phyloP scores from a whole-genome alignment of 352 stramenopile genomes.

The Phytophthora nicotianae region DNA sequence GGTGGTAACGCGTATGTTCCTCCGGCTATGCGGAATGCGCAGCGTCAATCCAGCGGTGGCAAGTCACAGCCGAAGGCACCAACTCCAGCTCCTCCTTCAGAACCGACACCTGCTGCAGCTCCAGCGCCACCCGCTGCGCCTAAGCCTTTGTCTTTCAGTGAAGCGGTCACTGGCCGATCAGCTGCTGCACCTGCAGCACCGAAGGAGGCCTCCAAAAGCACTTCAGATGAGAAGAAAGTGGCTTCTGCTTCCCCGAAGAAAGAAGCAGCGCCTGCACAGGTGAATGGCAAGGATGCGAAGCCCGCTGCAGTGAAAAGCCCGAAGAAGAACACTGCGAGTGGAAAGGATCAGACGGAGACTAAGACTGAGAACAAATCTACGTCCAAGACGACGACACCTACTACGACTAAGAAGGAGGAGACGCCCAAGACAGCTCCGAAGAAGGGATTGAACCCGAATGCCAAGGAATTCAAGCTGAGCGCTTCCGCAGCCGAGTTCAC shows the following conservation, averaged over 20 bases:
- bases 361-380: slow-evolving; percentile 24
- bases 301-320: slow-evolving; percentile 15
- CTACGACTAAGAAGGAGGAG: slow-evolving; percentile 23
- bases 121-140: slow-evolving; percentile 9
- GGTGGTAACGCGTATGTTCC: slow-evolving; percentile 65
- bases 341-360: slow-evolving; percentile 27
- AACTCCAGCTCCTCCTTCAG: slow-evolving; percentile 10
- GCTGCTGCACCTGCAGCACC: slow-evolving; percentile 9
- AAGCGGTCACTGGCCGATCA: slow-evolving; percentile 63
- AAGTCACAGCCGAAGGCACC: slow-evolving; percentile 29
- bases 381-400: slow-evolving; percentile 18
- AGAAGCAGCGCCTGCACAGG: slow-evolving; percentile 18
- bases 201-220: slow-evolving; percentile 10
- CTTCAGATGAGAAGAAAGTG: slow-evolving; percentile 24
- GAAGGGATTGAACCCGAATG: slow-evolving; percentile 83
- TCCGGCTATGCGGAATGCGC: slow-evolving; percentile 60
- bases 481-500: slow-evolving; percentile 70
- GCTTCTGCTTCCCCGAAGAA: slow-evolving; percentile 15
- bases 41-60: slow-evolving; percentile 45
- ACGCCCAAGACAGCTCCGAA: slow-evolving; percentile 39
- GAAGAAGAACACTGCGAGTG: slow-evolving; percentile 26
- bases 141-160: slow-evolving; percentile 77
- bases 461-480: slow-evolving; percentile 89
- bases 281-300: slow-evolving; percentile 29
- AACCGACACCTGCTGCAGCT: slow-evolving; percentile 11